Evolutionary conservation across 2,329 filamentous ascomycete species (phyloP), one percentile per base, ranked within the genome.

Genomic region (Pezicula carpinea): DNA sequence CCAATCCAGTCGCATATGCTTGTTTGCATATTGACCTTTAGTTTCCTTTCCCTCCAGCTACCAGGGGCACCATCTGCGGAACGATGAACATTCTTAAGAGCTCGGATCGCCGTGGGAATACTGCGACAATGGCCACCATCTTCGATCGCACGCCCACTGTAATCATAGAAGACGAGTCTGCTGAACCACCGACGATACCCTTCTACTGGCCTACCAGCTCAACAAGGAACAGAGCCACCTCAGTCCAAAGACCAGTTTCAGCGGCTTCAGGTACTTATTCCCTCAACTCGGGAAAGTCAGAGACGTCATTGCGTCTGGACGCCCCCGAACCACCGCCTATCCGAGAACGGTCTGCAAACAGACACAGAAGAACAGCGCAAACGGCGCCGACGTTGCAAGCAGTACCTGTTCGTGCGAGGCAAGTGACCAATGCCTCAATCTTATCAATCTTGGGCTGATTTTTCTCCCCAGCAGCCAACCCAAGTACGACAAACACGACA

Each of bases 51-150:
- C 35, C 35, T 17, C 22, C 13, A 40, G 38, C 22, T 15, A 26
- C 38, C 3, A 23, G 3, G 19, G 26, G 26, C 13, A 29, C 18
- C 5, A 11, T 22, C 11, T 5, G 18, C 19, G 38, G 22, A 26
- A 26, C 13, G n/a, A 40, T 40, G 38, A 40, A 40, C 21, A 23
- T 40, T 23, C 38, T 40, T 40, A 40, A 26, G 22, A 22, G 18
- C 18, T 40, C 38, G 38, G 38, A 29, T n/a, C 38, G 38, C 38
- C 38, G 38, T 15, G 22, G 18, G 19, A 19, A 11, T 26, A 15
- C 21, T 23, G n/a, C 22, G 38, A 29, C 23, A 22, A 23, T 40
- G 11, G n/a, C 19, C 10, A 11, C 38, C n/a, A 21, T 40, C n/a
- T 40, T 23, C 21, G 5, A 40, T 13, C 3, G 6, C 6, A 39